Percentiles rank a stretch among this genome's conserved stretches.
phyloP scores from a whole-genome alignment of 2,329 filamentous ascomycete species.

The Cercospora zeae-maydis region DNA sequence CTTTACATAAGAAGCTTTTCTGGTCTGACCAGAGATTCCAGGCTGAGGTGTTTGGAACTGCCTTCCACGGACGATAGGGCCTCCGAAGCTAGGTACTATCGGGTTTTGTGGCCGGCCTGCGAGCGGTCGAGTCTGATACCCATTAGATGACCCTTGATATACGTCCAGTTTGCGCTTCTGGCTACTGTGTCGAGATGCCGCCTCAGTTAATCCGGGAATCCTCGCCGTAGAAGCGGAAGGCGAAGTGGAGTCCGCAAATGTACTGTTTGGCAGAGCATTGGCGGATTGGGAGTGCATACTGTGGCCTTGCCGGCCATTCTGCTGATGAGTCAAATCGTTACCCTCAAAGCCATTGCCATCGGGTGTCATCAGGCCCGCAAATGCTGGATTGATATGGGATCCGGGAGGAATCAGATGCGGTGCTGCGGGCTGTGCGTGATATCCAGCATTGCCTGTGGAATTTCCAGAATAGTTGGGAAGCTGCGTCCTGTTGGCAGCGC shows the following conservation, averaged over 20 bases:
- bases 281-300: not conserved
- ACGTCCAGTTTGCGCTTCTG: constrained; percentile 34
- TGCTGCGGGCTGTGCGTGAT: not conserved
- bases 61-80: constrained; percentile 21
- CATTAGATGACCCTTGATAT: not conserved
- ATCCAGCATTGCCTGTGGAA: not conserved
- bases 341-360: not conserved
- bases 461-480: not conserved
- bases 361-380: not conserved
- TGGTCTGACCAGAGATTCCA: not conserved
- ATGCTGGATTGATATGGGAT: constrained; percentile 34
- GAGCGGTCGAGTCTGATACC: not conserved
- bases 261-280: not conserved
- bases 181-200: not conserved
- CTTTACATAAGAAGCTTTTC: not conserved
- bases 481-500: not conserved
- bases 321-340: not conserved
- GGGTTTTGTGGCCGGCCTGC: not conserved
- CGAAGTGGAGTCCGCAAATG: not conserved
- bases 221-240: not conserved
- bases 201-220: too few relatives aligned
- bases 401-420: constrained; percentile 21
- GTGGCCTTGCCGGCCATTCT: not conserved
- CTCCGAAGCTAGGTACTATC: constrained; percentile 19
- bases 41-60: constrained; percentile 35